A percentile compares a stretch with the other conserved stretches of the same genome.
phyloP scores from a whole-genome alignment of 23 red algal species.

The Chondrus crispus region DNA sequence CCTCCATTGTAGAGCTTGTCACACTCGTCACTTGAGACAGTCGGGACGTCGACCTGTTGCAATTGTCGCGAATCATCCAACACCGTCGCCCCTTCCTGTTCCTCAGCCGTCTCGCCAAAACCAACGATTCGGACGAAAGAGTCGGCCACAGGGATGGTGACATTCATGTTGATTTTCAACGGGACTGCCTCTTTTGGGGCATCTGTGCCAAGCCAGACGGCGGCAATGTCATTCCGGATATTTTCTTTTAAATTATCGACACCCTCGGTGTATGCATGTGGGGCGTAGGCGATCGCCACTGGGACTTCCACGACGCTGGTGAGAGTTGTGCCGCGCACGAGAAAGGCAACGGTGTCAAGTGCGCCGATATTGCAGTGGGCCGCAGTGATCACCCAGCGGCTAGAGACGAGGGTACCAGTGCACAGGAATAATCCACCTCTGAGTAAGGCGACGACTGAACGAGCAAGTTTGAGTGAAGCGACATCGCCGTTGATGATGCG shows the following conservation, averaged over 20 bases:
- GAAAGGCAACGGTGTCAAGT: not conserved
- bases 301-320: not conserved
- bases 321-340: not conserved
- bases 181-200: not conserved
- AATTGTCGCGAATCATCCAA: not conserved
- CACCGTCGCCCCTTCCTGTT: no score
- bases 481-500: constrained; percentile 15
- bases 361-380: constrained; percentile 32
- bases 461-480: not conserved
- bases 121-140: constrained; percentile 36
- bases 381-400: constrained; percentile 7
- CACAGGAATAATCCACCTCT: not conserved
- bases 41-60: constrained; percentile 40
- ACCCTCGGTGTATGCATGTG: not conserved
- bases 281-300: not conserved
- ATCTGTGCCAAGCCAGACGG: not conserved
- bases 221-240: not conserved
- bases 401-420: constrained; percentile 6
- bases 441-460: not conserved
- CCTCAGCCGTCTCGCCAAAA: not conserved
- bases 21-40: no score
- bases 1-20: no score
- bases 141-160: not conserved
- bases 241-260: not conserved
- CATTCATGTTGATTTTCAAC: constrained; percentile 9